These are phyloP conservation scores for Elasticomyces elasticus DNA, from an alignment of 495 filamentous ascomycete genomes.

Conservation along the genomic window DNA sequence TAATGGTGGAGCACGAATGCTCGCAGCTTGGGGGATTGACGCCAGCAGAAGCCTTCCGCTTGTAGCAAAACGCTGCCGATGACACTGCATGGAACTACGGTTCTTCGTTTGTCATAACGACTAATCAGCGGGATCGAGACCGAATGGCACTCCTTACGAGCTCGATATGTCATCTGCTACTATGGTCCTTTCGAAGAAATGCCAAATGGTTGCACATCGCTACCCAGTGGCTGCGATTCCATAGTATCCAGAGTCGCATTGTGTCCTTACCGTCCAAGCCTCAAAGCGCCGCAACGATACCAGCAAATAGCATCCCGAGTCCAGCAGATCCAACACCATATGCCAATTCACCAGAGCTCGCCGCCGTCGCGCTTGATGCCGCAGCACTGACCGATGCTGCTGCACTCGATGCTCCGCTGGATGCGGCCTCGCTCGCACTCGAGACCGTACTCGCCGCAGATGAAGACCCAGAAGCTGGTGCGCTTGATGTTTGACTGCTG, in stretches of 20 bases:
- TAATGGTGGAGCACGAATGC: no score
- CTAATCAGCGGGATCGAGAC: no score
- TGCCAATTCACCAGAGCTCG: background rate
- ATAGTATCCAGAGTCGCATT: background rate
- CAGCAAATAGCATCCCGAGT: background rate
- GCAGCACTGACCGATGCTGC: background rate
- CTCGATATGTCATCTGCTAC: no score
- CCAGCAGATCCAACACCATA: background rate
- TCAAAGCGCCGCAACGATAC: background rate
- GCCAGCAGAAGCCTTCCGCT: no score
- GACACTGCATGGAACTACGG: no score
- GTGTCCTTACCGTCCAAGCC: background rate
- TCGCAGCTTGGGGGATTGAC: no score
- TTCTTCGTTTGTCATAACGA: background rate
- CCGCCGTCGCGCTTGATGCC: background rate
- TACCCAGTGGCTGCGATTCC: no score
- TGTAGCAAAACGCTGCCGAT: no score
- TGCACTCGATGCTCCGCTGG: background rate
- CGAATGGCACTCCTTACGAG: no score
- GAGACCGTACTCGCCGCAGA: background rate
- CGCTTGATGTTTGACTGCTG: background rate
- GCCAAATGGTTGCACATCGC: no score
- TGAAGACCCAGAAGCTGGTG: slow-evolving; percentile 9
- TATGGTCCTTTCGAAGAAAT: no score
- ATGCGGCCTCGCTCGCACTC: background rate